These are phyloP conservation scores for Fusarium pilosicola DNA, from an alignment of 2,329 filamentous ascomycete species.

Conservation along the genomic window DNA sequence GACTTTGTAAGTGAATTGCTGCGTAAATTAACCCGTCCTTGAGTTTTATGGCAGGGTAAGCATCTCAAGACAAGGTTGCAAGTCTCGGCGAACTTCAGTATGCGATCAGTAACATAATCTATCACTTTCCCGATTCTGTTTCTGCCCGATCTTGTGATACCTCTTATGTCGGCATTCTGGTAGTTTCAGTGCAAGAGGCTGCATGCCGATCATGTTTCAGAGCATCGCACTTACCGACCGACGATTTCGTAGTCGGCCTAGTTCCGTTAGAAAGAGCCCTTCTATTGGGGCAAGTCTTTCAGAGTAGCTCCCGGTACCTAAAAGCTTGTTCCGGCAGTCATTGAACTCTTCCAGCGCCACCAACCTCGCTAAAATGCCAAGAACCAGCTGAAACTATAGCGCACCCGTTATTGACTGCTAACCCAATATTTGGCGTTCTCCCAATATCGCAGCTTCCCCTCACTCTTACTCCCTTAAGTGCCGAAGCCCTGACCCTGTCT, in stretches of 20 bases:
- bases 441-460: neutral
- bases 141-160: neutral
- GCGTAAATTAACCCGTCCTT: neutral
- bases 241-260: neutral
- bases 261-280: neutral
- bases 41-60: rapidly evolving
- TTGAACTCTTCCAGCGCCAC: neutral
- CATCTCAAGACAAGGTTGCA: neutral
- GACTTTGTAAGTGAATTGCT: neutral
- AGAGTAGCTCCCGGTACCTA: neutral
- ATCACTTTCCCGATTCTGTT: neutral
- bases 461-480: neutral
- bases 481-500: neutral
- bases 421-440: neutral
- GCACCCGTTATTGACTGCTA: neutral
- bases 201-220: neutral
- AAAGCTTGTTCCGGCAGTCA: neutral
- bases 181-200: neutral
- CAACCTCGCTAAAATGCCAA: neutral
- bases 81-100: neutral
- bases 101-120: rapidly evolving
- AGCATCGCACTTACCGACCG: neutral
- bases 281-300: neutral
- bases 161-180: neutral
- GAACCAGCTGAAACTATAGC: neutral